These are phyloP conservation scores for Yamadazyma ubonensis DNA, from an alignment of 805 yeast genomes.

Conservation along the genomic window DNA sequence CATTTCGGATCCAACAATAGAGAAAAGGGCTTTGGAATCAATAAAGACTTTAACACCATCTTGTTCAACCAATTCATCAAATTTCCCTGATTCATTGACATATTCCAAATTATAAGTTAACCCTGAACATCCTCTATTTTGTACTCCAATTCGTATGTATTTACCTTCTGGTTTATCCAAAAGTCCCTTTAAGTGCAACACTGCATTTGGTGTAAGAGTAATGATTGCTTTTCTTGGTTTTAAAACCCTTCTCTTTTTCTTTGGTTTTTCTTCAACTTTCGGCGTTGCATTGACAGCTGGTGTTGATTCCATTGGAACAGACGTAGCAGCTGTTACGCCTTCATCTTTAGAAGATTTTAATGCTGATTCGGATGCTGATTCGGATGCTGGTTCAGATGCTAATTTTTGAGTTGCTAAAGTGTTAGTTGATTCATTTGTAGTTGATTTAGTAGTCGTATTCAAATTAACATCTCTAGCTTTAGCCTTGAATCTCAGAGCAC, in stretches of 20 bases:
- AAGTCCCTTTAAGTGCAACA: slow-evolving; percentile 64
- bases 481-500: slow-evolving; percentile 27
- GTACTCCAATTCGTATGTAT: slow-evolving; percentile 89
- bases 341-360: neutral
- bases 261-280: slow-evolving; percentile 9
- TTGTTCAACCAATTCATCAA: slow-evolving; percentile 90
- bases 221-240: slow-evolving; percentile 90
- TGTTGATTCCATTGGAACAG: slow-evolving; percentile 6
- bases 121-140: slow-evolving; percentile 96
- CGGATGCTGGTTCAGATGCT: slow-evolving; percentile 1
- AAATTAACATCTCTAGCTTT: neutral
- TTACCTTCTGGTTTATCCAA: slow-evolving; percentile 83
- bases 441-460: no score
- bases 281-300: slow-evolving; percentile 2
- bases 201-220: slow-evolving; percentile 73
- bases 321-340: neutral
- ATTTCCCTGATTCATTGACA: slow-evolving; percentile 87
- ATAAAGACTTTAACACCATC: slow-evolving; percentile 91
- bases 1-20: slow-evolving; percentile 97
- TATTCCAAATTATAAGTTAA: slow-evolving; percentile 88
- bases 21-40: slow-evolving; percentile 93
- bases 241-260: slow-evolving; percentile 57
- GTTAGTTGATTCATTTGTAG: neutral
- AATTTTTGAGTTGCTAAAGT: neutral
- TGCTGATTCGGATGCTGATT: neutral